Conservation (phyloP, 768 basidiomycete genomes). For the Saitozyma podzolica region DNA sequence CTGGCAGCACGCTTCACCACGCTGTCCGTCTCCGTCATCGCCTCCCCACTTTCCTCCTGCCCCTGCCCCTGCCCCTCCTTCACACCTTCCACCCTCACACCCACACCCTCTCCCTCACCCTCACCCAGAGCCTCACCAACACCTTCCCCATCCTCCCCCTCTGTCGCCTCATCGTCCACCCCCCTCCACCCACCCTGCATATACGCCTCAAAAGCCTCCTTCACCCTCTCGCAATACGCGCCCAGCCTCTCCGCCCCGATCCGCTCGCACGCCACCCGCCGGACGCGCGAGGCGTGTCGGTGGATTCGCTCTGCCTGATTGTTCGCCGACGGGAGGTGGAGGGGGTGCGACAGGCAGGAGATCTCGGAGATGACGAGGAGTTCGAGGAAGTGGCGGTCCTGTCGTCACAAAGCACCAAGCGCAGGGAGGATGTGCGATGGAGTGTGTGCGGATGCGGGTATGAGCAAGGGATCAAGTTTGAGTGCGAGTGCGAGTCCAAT, state of each 20-base stretch:
- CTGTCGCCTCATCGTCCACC: constrained; percentile 4
- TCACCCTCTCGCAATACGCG: constrained; percentile 50
- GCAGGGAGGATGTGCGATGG: background rate
- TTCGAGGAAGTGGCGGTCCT: constrained; percentile 52
- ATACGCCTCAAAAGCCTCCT: constrained; percentile 51
- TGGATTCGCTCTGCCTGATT: constrained; percentile 38
- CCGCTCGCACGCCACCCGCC: constrained; percentile 48
- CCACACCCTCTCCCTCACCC: background rate
- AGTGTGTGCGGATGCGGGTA: background rate
- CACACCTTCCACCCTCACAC: background rate
- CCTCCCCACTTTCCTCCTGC: constrained; percentile 7
- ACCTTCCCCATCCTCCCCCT: constrained; percentile 12
- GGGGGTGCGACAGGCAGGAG: constrained; percentile 41
- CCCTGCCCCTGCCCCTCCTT: constrained; percentile 5
- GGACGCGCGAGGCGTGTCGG: constrained; percentile 45
- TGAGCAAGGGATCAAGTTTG: background rate
- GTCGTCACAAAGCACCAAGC: background rate
- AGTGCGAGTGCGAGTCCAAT: background rate
- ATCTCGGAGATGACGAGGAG: constrained; percentile 51
- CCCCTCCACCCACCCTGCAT: constrained; percentile 25
- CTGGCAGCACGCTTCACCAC: too few species aligned
- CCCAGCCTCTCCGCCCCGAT: constrained; percentile 49
- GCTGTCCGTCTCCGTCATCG: background rate
- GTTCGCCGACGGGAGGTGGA: constrained; percentile 9
- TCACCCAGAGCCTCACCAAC: background rate